Evolutionary conservation across 2,329 filamentous ascomycete genomes (phyloP).

Genomic region (Stachybotrys elegans): DNA sequence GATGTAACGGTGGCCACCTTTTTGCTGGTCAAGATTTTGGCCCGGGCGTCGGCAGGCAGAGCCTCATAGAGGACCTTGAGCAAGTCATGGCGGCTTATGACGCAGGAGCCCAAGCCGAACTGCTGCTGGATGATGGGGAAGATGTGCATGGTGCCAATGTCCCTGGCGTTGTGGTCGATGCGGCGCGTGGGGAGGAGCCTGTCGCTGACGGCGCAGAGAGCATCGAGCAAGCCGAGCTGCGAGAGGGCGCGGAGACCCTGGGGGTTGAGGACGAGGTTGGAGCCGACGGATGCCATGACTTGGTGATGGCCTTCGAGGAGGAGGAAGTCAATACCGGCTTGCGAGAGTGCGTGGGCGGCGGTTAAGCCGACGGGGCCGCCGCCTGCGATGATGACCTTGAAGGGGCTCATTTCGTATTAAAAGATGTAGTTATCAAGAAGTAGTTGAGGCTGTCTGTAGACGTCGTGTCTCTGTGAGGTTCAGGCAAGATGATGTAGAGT

Average conservation of each 20-base stretch:
- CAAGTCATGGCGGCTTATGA: conserved; percentile 30
- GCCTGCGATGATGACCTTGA: conserved; percentile 20
- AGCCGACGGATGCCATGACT: conserved; percentile 21
- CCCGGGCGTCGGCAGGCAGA: conserved; percentile 18
- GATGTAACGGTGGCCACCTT: conserved; percentile 17
- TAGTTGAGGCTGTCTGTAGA: too few relatives aligned
- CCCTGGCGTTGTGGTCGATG: conserved; percentile 19
- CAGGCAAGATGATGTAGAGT: too few relatives aligned
- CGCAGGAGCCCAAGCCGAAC: conserved; percentile 15
- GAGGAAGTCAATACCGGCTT: conserved; percentile 30
- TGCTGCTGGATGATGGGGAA: conserved; percentile 18
- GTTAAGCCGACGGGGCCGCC: conserved; percentile 21
- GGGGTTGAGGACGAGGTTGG: conserved; percentile 25
- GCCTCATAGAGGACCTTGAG: conserved; percentile 24
- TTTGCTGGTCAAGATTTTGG: conserved; percentile 21
- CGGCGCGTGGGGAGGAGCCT: conserved; percentile 14
- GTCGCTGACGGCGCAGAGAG: conserved; percentile 15
- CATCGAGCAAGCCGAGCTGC: conserved; percentile 24
- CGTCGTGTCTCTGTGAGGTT: too few relatives aligned
- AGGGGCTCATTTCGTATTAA: conserved; percentile 2
- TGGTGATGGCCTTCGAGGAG: conserved; percentile 27
- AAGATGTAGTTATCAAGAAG: too few relatives aligned
- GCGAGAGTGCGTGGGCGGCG: conserved; percentile 18
- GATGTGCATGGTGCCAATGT: conserved; percentile 16
- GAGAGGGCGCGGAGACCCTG: conserved; percentile 21